Evolutionary conservation across 805 yeast species (phyloP).

Genomic region (Starmerella scarabaei): DNA sequence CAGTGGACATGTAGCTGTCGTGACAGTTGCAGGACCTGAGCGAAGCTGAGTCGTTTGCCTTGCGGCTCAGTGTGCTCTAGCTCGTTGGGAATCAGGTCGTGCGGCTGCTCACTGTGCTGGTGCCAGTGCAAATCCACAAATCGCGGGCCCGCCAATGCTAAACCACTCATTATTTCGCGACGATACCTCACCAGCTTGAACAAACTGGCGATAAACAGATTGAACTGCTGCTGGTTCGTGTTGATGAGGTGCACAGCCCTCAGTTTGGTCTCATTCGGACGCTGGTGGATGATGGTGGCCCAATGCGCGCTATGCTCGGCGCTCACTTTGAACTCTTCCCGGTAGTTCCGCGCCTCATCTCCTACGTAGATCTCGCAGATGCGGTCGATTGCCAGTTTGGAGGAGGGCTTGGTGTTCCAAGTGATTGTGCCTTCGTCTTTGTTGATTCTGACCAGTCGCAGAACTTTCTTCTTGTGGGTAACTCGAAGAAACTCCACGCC

Average conservation of each 20-base stretch:
- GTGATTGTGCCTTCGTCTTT: constrained; percentile 39
- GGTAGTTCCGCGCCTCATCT: constrained; percentile 64
- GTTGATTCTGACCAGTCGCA: constrained; percentile 45
- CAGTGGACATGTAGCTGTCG: constrained; percentile 60
- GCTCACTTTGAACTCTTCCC: constrained; percentile 72
- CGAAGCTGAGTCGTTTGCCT: constrained; percentile 34
- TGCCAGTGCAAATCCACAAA: constrained; percentile 57
- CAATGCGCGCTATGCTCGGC: constrained; percentile 53
- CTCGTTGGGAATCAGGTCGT: neutral
- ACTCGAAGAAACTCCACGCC: constrained; percentile 57
- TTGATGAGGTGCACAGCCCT: constrained; percentile 75
- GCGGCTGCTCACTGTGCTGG: constrained; percentile 2
- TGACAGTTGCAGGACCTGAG: constrained; percentile 55
- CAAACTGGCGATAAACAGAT: constrained; percentile 43
- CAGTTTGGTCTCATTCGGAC: constrained; percentile 44
- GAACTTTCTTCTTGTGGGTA: constrained; percentile 55
- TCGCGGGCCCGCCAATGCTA: constrained; percentile 49
- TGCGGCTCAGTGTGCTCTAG: neutral
- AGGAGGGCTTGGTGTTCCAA: constrained; percentile 41
- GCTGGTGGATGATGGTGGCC: constrained; percentile 67
- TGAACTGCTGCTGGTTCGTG: constrained; percentile 36
- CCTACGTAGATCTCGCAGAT: constrained; percentile 51
- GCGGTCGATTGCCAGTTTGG: constrained; percentile 43
- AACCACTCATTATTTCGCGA: constrained; percentile 47
- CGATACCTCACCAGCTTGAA: constrained; percentile 44